Conservation (phyloP, 1,284 basidiomycete species). For the Irpex sp. region DNA sequence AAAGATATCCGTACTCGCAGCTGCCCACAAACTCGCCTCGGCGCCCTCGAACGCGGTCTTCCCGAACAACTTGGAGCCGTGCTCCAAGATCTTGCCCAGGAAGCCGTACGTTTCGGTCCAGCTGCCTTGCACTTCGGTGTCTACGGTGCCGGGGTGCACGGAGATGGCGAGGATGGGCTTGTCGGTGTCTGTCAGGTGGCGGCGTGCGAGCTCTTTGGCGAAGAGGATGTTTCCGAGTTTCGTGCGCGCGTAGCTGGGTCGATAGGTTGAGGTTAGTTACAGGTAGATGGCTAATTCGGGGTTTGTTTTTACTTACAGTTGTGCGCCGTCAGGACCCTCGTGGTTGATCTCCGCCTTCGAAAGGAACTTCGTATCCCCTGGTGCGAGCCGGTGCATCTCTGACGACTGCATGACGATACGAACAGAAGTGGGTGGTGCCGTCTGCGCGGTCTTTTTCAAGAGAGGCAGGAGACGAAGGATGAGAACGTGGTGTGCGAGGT, state of each 20-base stretch:
- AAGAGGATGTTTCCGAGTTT: conserved; percentile 27
- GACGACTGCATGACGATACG: conserved; percentile 30
- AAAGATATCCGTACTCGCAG: conserved; percentile 26
- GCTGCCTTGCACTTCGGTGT: conserved; percentile 26
- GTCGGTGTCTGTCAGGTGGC: conserved; percentile 18
- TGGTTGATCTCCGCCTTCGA: conserved; percentile 29
- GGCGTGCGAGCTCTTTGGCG: conserved; percentile 23
- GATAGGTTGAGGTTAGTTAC: too few species aligned
- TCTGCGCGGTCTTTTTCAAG: conserved; percentile 26
- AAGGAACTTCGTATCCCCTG: conserved; percentile 20
- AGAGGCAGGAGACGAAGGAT: conserved; percentile 25
- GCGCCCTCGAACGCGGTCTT: conserved; percentile 29
- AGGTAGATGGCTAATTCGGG: too few species aligned
- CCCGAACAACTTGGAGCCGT: conserved; percentile 17
- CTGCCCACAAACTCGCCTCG: conserved; percentile 30
- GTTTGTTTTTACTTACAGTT: conserved; percentile 13
- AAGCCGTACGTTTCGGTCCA: conserved; percentile 26
- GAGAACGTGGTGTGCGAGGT: conserved; percentile 27
- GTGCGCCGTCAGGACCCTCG: conserved; percentile 19
- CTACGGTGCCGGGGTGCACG: conserved; percentile 29
- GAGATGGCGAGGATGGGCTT: conserved; percentile 25
- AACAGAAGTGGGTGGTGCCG: conserved; percentile 21
- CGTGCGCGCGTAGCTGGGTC: conserved; percentile 23
- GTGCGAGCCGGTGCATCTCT: conserved; percentile 25
- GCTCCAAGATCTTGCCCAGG: conserved; percentile 22